A percentile compares a stretch with the other conserved stretches of the same genome.
Evolutionary conservation across 441 rosid species (phyloP).

Genomic region (Capsella rubella): DNA sequence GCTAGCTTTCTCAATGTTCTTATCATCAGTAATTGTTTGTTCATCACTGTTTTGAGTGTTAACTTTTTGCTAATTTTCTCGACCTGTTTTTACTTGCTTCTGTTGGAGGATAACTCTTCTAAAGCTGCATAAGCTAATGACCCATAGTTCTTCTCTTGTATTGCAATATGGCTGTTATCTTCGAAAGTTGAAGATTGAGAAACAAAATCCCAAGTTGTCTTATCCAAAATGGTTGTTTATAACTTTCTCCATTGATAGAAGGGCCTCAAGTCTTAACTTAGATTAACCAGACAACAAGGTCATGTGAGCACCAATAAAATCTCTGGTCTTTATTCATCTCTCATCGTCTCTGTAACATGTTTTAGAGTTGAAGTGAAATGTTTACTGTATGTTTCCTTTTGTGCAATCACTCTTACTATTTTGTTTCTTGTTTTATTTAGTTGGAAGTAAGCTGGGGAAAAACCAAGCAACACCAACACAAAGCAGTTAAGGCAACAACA

Average conservation of each 20-base stretch:
- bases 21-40: conserved; percentile 7
- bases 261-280: background rate
- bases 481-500: conserved; percentile 26
- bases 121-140: background rate
- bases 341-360: conserved; percentile 24
- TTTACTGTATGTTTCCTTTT: conserved; percentile 22
- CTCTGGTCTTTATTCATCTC: conserved; percentile 16
- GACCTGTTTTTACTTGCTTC: background rate
- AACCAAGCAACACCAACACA: conserved; percentile 30
- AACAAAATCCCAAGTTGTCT: background rate
- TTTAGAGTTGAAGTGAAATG: conserved; percentile 2
- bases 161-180: background rate
- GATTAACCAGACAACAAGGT: conserved; percentile 5
- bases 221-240: background rate
- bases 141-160: conserved; percentile 9
- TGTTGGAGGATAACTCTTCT: background rate
- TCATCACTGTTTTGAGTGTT: conserved; percentile 5
- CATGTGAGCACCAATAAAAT: background rate
- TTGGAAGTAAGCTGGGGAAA: conserved; percentile 22
- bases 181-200: background rate
- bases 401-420: conserved; percentile 20
- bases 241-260: conserved; percentile 3
- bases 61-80: conserved; percentile 15
- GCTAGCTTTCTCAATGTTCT: conserved; percentile 16
- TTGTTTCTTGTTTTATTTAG: conserved; percentile 19